These are phyloP conservation scores for Yamadazyma tumulicola DNA, from an alignment of 805 yeast genomes.

Conservation along the genomic window DNA sequence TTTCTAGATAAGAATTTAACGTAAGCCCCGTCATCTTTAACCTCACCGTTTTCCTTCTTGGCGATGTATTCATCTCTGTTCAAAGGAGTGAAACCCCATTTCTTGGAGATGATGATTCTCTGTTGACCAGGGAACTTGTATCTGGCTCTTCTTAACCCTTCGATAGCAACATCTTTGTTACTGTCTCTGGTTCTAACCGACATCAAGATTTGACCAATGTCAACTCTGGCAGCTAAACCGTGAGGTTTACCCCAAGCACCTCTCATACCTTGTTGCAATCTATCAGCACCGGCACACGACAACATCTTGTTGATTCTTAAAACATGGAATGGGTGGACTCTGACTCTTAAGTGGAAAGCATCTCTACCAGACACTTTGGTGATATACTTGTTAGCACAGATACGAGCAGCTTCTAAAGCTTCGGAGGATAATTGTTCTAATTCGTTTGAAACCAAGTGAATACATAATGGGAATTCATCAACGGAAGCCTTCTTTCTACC, in stretches of 20 bases:
- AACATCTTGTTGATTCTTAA: constrained; percentile 99
- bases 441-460: constrained; percentile 99
- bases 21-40: constrained; percentile 99
- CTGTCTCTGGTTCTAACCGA: constrained; percentile 98
- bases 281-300: constrained; percentile 99
- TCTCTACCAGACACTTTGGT: constrained; percentile 98
- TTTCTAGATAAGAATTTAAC: constrained; percentile 96
- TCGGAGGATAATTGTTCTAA: constrained; percentile 98
- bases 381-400: constrained; percentile 99
- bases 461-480: constrained; percentile 99
- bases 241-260: constrained; percentile 99
- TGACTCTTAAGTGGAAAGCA: constrained; percentile 98
- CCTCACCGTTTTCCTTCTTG: constrained; percentile 96
- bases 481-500: constrained; percentile 99
- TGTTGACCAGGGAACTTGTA: constrained; percentile 99
- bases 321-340: constrained; percentile 99
- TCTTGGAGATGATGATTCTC: constrained; percentile 97
- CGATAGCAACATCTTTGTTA: constrained; percentile 96
- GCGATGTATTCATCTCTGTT: constrained; percentile 95
- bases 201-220: constrained; percentile 97
- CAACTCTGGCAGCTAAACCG: constrained; percentile 99
- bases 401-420: constrained; percentile 99
- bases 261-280: constrained; percentile 99
- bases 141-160: constrained; percentile 99
- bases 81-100: constrained; percentile 99